Conservation (phyloP, 148 eudicot species). For the Persicaria tinctoria region DNA sequence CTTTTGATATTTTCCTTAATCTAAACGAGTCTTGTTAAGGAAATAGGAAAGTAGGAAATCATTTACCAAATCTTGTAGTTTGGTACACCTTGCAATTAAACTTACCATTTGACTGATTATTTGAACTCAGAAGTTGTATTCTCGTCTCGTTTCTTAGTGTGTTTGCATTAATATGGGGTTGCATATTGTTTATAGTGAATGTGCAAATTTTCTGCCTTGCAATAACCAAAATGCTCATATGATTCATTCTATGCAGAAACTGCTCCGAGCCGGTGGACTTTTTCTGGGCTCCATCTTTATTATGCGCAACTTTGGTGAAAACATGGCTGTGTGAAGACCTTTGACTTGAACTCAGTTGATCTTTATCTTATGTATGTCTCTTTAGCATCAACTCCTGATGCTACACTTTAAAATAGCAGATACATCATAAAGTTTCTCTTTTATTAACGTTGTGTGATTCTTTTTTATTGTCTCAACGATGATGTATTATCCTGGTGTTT, state of each 20-base stretch:
- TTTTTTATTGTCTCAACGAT: neutral
- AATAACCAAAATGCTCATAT: neutral
- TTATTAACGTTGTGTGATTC: neutral
- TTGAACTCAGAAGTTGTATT: neutral
- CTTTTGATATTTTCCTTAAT: neutral
- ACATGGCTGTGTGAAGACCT: constrained; percentile 27
- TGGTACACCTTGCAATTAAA: neutral
- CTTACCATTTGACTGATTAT: neutral
- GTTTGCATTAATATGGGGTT: neutral
- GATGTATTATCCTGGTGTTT: neutral
- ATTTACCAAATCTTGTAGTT: neutral
- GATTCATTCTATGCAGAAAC: constrained; percentile 22
- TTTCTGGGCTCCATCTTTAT: constrained; percentile 39
- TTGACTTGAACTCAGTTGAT: neutral
- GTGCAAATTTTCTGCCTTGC: neutral
- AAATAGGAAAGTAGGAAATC: neutral
- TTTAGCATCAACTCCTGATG: neutral
- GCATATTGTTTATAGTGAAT: neutral
- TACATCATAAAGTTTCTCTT: neutral
- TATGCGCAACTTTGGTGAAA: constrained; percentile 36
- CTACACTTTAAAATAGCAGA: neutral
- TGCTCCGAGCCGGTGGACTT: constrained; percentile 36
- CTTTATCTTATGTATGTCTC: neutral
- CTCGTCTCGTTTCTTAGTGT: neutral
- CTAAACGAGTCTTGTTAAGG: neutral